Conservation (phyloP, 176 grass and related monocot genomes). For the Zoysia japonica region DNA sequence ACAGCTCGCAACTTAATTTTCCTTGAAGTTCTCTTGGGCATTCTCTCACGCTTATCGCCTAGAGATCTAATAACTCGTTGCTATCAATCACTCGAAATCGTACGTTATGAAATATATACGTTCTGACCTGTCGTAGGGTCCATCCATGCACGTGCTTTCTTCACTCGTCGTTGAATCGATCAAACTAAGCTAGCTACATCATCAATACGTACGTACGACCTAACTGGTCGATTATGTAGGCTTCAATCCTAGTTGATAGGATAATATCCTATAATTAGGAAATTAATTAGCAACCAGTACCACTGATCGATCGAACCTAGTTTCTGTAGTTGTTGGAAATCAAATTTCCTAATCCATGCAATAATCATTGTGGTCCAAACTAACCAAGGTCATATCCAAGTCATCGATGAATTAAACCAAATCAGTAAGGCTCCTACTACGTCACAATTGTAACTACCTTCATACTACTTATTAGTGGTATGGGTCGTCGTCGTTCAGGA, state of each 20-base stretch:
- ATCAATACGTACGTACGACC: neutral
- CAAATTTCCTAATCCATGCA: neutral
- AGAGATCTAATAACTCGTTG: neutral
- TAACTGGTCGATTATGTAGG: neutral
- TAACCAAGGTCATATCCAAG: neutral
- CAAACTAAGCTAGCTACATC: neutral
- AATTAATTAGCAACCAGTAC: too few relatives aligned
- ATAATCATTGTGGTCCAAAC: neutral
- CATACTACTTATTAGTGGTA: neutral
- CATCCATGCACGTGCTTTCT: slow-evolving; percentile 33
- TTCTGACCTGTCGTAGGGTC: neutral
- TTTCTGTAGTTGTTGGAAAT: neutral
- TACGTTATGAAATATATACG: neutral
- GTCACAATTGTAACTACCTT: neutral
- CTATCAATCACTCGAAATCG: neutral
- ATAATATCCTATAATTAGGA: neutral
- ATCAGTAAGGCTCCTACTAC: neutral
- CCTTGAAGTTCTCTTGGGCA: slow-evolving; percentile 26
- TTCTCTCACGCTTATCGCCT: slow-evolving; percentile 18
- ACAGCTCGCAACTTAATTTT: neutral
- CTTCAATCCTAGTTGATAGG: neutral
- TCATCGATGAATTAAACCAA: neutral
- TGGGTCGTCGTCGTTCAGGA: neutral
- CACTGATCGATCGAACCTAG: neutral
- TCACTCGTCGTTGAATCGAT: slow-evolving; percentile 31